Conservation (phyloP, 2,329 filamentous ascomycete genomes). For the Aspergillus bombycis region DNA sequence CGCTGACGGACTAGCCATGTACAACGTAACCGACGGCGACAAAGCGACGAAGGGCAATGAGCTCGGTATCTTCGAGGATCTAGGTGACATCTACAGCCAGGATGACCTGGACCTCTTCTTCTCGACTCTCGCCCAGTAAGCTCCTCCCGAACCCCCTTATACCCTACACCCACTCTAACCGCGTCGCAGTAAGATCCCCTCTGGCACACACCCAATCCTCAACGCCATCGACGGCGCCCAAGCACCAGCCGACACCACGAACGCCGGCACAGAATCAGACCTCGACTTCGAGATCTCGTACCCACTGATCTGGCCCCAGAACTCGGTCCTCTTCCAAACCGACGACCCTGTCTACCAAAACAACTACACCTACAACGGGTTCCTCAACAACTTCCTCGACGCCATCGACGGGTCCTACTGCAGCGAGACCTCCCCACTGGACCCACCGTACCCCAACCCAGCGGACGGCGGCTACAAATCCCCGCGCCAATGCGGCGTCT, state of each 20-base stretch:
- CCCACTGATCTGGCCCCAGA: slow-evolving; percentile 55
- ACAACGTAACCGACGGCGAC: slow-evolving; percentile 46
- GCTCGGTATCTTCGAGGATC: slow-evolving; percentile 50
- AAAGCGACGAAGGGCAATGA: slow-evolving; percentile 47
- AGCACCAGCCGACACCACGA: slow-evolving; percentile 33
- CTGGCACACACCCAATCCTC: slow-evolving; percentile 43
- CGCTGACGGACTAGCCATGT: slow-evolving; percentile 37
- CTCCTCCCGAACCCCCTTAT: background rate
- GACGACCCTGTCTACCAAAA: slow-evolving; percentile 46
- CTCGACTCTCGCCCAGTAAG: slow-evolving; percentile 34
- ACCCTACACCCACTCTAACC: slow-evolving; percentile 19
- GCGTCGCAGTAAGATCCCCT: slow-evolving; percentile 34
- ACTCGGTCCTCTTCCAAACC: slow-evolving; percentile 51
- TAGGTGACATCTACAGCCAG: slow-evolving; percentile 51
- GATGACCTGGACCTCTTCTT: slow-evolving; percentile 50
- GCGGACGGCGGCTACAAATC: slow-evolving; percentile 46
- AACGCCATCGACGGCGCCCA: slow-evolving; percentile 45
- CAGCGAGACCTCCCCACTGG: slow-evolving; percentile 44
- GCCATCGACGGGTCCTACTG: slow-evolving; percentile 55
- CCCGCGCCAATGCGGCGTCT: slow-evolving; percentile 48
- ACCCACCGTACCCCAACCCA: slow-evolving; percentile 48
- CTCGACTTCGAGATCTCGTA: slow-evolving; percentile 52
- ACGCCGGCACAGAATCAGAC: slow-evolving; percentile 43
- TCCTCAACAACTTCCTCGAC: slow-evolving; percentile 53
- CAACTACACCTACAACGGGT: slow-evolving; percentile 42